Conservation (phyloP, 345 rosid species). For the Bruguiera gymnorhiza region DNA sequence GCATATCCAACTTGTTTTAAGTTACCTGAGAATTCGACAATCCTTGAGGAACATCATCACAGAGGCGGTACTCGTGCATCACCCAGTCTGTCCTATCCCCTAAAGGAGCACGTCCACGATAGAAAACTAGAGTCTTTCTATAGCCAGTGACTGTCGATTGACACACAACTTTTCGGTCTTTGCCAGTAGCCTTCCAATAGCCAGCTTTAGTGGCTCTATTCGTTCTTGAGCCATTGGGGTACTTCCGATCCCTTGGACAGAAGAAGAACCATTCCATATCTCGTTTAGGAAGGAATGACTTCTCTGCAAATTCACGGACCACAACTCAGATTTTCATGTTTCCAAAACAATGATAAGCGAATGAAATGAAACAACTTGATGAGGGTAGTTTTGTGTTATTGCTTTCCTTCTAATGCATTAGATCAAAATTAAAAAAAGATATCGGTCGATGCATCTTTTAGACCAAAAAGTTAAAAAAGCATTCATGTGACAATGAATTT, state of each 20-base stretch:
- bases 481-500: slow-evolving; percentile 2
- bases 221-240: slow-evolving; percentile 79
- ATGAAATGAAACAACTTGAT: slow-evolving; percentile 1
- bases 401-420: not conserved
- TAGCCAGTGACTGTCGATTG: slow-evolving; percentile 50
- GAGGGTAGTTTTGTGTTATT: too few relatives aligned
- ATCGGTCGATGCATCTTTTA: slow-evolving; percentile 11
- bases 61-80: slow-evolving; percentile 88
- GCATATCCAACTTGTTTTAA: not conserved
- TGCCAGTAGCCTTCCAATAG: slow-evolving; percentile 97
- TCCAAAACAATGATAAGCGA: not conserved
- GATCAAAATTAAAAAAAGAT: not conserved
- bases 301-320: slow-evolving; percentile 47
- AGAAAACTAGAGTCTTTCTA: slow-evolving; percentile 85
- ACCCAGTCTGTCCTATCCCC: slow-evolving; percentile 82
- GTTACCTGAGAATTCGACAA: slow-evolving; percentile 55
- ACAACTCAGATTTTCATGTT: slow-evolving; percentile 1
- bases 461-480: slow-evolving; percentile 7
- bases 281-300: slow-evolving; percentile 69
- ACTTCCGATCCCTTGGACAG: slow-evolving; percentile 81
- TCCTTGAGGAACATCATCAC: slow-evolving; percentile 51
- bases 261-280: slow-evolving; percentile 98
- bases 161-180: slow-evolving; percentile 70
- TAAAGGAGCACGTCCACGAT: slow-evolving; percentile 74
- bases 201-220: slow-evolving; percentile 92